Conservation (phyloP, 495 filamentous ascomycete species). For the Penicillium malachiteum region DNA sequence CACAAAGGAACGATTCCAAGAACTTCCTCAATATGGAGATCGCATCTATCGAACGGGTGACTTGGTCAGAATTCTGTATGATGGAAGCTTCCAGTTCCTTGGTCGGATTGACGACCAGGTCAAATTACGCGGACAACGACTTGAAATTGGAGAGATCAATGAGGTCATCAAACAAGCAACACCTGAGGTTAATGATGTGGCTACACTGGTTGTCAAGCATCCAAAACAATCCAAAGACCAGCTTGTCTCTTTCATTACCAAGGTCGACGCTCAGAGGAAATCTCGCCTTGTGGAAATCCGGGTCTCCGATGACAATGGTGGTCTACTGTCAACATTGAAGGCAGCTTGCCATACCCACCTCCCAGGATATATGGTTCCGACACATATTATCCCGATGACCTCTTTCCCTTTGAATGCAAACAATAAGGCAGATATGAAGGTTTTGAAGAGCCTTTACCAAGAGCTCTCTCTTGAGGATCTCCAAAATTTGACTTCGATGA, state of each 20-base stretch:
- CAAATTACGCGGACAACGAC: conserved; percentile 74
- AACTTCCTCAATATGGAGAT: conserved; percentile 30
- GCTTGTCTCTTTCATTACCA: conserved; percentile 41
- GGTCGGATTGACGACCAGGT: conserved; percentile 76
- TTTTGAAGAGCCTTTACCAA: conserved; percentile 53
- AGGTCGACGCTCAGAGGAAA: conserved; percentile 11
- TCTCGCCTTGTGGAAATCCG: conserved; percentile 14
- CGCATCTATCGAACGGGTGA: conserved; percentile 53
- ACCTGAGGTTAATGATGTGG: conserved; percentile 33
- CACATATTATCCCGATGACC: conserved; percentile 46
- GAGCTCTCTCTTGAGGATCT: conserved; percentile 53
- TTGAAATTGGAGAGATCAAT: conserved; percentile 76
- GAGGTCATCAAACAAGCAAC: conserved; percentile 46
- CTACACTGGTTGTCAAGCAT: conserved; percentile 43
- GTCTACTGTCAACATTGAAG: conserved; percentile 27
- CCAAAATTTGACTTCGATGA: conserved; percentile 48
- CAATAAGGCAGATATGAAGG: conserved; percentile 52
- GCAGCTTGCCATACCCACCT: conserved; percentile 40
- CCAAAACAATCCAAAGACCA: conserved; percentile 42
- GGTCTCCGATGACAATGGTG: conserved; percentile 10
- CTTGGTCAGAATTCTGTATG: conserved; percentile 44
- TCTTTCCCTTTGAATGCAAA: conserved; percentile 40
- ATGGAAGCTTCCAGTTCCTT: conserved; percentile 59
- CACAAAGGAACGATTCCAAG: conserved; percentile 38
- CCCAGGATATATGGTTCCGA: conserved; percentile 56